Evolutionary conservation across 2,329 filamentous ascomycete genomes (phyloP).

Genomic region (Botrytis elliptica): DNA sequence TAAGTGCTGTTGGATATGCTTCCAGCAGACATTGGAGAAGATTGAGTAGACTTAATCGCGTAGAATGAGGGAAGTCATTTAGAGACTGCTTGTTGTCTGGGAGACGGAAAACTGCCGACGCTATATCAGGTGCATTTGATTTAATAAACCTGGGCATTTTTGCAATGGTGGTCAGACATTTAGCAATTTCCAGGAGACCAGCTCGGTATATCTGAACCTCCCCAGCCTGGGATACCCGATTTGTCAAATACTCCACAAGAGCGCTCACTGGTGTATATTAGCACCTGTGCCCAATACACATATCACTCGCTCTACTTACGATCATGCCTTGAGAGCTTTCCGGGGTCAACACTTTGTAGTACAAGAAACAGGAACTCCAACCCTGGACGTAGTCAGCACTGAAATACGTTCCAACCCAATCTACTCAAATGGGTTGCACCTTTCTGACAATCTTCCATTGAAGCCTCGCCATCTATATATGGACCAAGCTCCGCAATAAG

Average conservation of each 20-base stretch:
- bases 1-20: conserved; percentile 24
- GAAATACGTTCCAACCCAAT: neutral
- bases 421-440: conserved; percentile 20
- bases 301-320: conserved; percentile 15
- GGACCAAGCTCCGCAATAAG: conserved; percentile 18
- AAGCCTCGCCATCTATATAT: conserved; percentile 17
- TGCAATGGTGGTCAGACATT: conserved; percentile 14
- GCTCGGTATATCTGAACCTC: conserved; percentile 21
- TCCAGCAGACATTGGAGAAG: conserved; percentile 29
- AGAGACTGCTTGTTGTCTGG: conserved; percentile 13
- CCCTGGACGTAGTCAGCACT: conserved; percentile 24
- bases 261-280: conserved; percentile 26
- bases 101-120: conserved; percentile 5
- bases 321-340: conserved; percentile 27
- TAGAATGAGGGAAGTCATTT: conserved; percentile 25
- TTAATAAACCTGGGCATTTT: conserved; percentile 19
- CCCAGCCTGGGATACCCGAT: conserved; percentile 13
- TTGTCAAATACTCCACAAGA: conserved; percentile 30
- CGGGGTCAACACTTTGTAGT: conserved; percentile 20
- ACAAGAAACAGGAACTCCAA: conserved; percentile 27
- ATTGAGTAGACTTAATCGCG: conserved; percentile 29
- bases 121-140: conserved; percentile 7
- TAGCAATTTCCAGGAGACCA: conserved; percentile 20
- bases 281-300: neutral
- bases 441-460: conserved; percentile 28